Base-by-base conservation (phyloP, 2,329 filamentous ascomycete genomes). In the Pyricularia sp. region DNA sequence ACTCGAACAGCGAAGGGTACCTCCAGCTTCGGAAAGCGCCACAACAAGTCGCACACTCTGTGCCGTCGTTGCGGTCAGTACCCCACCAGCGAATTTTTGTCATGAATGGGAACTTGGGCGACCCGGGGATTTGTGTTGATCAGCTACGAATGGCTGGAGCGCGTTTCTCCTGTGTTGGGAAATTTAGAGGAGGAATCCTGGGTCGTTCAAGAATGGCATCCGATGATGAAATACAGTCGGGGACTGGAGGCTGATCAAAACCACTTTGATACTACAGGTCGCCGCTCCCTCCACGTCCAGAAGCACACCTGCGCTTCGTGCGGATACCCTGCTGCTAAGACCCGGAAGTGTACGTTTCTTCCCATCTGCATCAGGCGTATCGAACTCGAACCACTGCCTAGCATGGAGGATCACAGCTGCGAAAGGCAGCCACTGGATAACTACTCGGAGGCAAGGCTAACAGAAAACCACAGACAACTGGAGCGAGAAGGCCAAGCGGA, bases 401-500 rank as follows among this genome's bases (percentile, higher is more conserved):
- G 42, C 20, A 20, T n/a, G 42, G 33, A 50, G 20, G 42, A 50
- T 50, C 20, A 50, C 17, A 20, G 17, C 55, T 68, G 69, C 9
- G 31, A 33, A 66, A 66, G 71, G 61, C 20, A 67, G 78, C 50
- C 17, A 2, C 2, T 33, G 26, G 50, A 17, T n/a, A 68, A 30
- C 25, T 11, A 58, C 9, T 36, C 23, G 7, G 36, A 30, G 7
- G 31, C 17, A 66, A 26, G 2, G 26, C 59, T 28, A 36, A 67
- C 70, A 61, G 65, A 68, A 69, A 28, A 65, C n/a, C 10, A 81
- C 81, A 98, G 94, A 90, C 91, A 97, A 99, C 92, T 99, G 95
- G 95, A 89, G 92, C 83, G 94, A 98, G 90, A 99, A 99, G 92
- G 94, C 94, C 79, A 98, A 98, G 93, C 89, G 95, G 84, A 96